A percentile compares a stretch with the other conserved stretches of the same genome.
phyloP scores from a whole-genome alignment of 1,139 yeast species.

The Protomyces inouyei region DNA sequence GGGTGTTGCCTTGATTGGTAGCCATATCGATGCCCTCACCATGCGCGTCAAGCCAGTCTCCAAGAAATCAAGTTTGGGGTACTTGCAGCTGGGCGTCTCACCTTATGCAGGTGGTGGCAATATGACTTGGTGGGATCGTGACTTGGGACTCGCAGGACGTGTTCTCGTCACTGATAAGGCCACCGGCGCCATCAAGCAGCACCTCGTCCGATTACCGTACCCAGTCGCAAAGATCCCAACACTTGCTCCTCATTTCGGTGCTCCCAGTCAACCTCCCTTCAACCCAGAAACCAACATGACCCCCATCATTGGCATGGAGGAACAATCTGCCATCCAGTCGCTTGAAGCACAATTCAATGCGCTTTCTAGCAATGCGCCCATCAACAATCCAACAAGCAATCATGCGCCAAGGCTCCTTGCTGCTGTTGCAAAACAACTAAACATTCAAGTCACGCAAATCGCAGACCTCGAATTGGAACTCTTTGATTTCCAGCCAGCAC shows the following conservation, averaged over 20 bases:
- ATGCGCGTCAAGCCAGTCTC: conserved; percentile 69
- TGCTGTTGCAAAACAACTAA: conserved; percentile 61
- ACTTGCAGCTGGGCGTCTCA: conserved; percentile 83
- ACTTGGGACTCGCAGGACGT: conserved; percentile 85
- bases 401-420: conserved; percentile 73
- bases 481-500: conserved; percentile 77
- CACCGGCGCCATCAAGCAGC: conserved; percentile 53
- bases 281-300: conserved; percentile 81
- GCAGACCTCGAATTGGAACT: conserved; percentile 82
- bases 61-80: conserved; percentile 63
- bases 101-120: conserved; percentile 83
- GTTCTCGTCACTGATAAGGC: conserved; percentile 58
- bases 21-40: conserved; percentile 90
- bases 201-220: conserved; percentile 69
- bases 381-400: conserved; percentile 44
- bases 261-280: conserved; percentile 72
- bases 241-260: conserved; percentile 88
- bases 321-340: conserved; percentile 28
- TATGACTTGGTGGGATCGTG: conserved; percentile 89
- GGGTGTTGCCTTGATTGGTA: conserved; percentile 80
- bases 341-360: conserved; percentile 16
- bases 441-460: conserved; percentile 49
- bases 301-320: conserved; percentile 69
- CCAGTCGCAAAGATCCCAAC: conserved; percentile 91
- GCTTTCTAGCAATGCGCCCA: neutral